Percentiles rank a stretch among this genome's conserved stretches.
phyloP scores from a whole-genome alignment of 2,329 filamentous ascomycete genomes.

The Exophiala bonariae region DNA sequence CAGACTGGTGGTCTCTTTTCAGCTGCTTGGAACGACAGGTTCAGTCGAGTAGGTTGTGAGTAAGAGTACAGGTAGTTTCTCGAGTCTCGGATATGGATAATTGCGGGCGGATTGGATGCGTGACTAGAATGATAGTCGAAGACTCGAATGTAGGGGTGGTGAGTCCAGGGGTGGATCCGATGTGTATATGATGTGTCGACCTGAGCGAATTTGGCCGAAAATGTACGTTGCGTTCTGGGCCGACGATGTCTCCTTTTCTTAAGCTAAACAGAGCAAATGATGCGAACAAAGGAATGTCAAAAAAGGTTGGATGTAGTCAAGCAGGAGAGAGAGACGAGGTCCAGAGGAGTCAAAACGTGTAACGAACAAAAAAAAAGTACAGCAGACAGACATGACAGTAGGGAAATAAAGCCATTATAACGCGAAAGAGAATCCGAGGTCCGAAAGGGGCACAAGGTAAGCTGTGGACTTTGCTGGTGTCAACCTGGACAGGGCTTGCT shows the following conservation, averaged over 20 bases:
- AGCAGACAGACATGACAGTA: constrained; percentile 1
- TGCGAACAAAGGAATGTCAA: neutral
- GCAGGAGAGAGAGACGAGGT: neutral
- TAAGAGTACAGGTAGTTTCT: constrained; percentile 21
- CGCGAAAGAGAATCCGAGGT: constrained; percentile 9
- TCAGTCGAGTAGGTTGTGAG: constrained; percentile 6
- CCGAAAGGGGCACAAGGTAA: neutral
- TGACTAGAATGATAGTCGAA: constrained; percentile 6
- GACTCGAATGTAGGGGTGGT: constrained; percentile 1
- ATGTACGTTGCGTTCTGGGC: neutral
- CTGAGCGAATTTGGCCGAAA: neutral
- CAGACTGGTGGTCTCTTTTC: constrained; percentile 14
- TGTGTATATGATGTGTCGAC: constrained; percentile 3
- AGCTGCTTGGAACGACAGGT: constrained; percentile 13
- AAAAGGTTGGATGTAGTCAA: neutral
- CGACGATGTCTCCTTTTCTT: neutral
- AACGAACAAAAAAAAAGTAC: neutral
- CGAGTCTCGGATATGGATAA: constrained; percentile 22
- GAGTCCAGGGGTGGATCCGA: neutral
- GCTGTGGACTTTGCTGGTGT: constrained; percentile 1
- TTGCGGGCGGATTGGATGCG: constrained; percentile 22
- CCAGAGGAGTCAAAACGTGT: neutral
- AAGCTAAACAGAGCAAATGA: neutral
- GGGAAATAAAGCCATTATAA: neutral
- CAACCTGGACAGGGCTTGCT: constrained; percentile 15